These are phyloP conservation scores for Sclerotinia trifoliorum DNA, from an alignment of 2,329 filamentous ascomycete genomes.

Conservation along the genomic window DNA sequence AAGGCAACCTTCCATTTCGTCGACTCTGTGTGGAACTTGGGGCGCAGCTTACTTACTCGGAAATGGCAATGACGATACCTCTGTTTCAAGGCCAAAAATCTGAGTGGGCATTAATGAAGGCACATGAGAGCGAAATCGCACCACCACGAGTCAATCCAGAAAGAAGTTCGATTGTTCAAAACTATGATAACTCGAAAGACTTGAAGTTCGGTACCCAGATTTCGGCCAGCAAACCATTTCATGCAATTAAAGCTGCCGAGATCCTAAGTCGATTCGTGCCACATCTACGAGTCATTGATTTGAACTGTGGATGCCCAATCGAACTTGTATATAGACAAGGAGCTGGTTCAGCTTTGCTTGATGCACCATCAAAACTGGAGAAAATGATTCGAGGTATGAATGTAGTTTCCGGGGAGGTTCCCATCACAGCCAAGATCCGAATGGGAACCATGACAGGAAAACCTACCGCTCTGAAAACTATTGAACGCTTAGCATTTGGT, in stretches of 20 bases:
- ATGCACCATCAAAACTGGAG: constrained; percentile 81
- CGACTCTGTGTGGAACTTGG: constrained; percentile 86
- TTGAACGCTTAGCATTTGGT: constrained; percentile 80
- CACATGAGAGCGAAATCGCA: constrained; percentile 76
- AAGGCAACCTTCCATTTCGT: constrained; percentile 93
- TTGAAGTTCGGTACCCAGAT: constrained; percentile 91
- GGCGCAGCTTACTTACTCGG: constrained; percentile 91
- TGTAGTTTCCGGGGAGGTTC: constrained; percentile 81
- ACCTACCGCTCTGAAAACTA: constrained; percentile 76
- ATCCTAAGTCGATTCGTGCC: constrained; percentile 74
- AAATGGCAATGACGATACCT: constrained; percentile 94
- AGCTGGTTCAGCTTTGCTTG: constrained; percentile 88
- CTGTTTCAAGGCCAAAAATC: constrained; percentile 84
- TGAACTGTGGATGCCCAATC: constrained; percentile 97
- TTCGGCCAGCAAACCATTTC: constrained; percentile 86
- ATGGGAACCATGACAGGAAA: constrained; percentile 81
- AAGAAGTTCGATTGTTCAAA: constrained; percentile 57
- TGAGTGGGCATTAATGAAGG: constrained; percentile 94
- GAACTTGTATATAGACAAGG: constrained; percentile 88
- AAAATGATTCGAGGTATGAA: constrained; percentile 98
- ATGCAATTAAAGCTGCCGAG: constrained; percentile 85
- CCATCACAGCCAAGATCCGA: constrained; percentile 91
- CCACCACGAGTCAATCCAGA: constrained; percentile 63
- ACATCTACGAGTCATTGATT: constrained; percentile 82
- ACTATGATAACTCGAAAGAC: constrained; percentile 80